A percentile compares a stretch with the other conserved stretches of the same genome.
Conservation (phyloP, 495 filamentous ascomycete genomes). For the Neurospora intermedia region DNA sequence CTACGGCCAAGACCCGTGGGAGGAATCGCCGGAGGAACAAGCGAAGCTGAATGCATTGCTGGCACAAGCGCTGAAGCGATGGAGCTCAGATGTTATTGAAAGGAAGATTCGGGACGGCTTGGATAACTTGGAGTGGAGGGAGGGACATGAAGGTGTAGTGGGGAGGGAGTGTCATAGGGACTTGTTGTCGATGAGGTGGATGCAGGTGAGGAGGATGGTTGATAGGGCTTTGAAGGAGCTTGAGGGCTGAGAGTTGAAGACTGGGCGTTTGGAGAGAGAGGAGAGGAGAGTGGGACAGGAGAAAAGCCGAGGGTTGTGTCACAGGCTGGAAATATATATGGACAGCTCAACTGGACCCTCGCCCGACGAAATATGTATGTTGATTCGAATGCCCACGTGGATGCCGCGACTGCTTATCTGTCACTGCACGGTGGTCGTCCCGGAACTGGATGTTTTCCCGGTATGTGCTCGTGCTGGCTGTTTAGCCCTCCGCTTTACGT, state of each 20-base stretch:
- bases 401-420: no score
- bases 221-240: neutral
- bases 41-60: neutral
- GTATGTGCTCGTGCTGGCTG: no score
- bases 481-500: neutral
- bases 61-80: conserved; percentile 2
- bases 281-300: neutral
- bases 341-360: no score
- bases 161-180: neutral
- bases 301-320: neutral
- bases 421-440: no score
- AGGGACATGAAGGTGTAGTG: neutral
- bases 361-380: no score
- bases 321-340: neutral
- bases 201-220: neutral
- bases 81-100: conserved; percentile 4
- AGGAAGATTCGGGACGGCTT: neutral
- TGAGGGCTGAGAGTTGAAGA: neutral
- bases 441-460: no score
- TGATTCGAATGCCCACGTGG: no score
- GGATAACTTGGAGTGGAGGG: neutral
- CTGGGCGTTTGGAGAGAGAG: neutral
- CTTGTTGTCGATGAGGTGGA: neutral
- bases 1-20: neutral
- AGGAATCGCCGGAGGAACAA: neutral